Evolutionary conservation across 257 asterid species (phyloP), one percentile per base, ranked within the genome.

Genomic region (Solanum medicagineum): DNA sequence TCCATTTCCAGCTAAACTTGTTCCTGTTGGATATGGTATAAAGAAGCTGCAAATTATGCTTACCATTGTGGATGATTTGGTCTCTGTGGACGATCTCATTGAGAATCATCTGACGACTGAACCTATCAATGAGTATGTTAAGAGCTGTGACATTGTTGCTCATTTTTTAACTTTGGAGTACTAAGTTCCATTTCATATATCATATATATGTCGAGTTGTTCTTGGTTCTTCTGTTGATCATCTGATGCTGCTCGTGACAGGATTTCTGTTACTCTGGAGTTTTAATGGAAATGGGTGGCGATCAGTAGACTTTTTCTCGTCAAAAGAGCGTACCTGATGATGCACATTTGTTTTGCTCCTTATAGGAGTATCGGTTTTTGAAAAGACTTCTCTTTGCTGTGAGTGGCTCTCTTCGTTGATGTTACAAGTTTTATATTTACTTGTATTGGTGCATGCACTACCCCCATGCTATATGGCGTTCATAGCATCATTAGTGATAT

Each of bases 11-110:
- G 95, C 94, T 40, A 93, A 93, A 87, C 68, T 93, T 88, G 93
- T 86, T 5, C 83, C 94, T 0, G 94, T 92, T 84, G 97, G 96
- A n/a, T 93, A 93, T 82, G 96, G 96, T 17, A 92, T 93, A 4
- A 92, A 93, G 92, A 93, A 93, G 91, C 89, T 93, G n/a, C 94
- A 91, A 82, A 93, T 93, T 80, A 91, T 93, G 96, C 89, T 93
- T 69, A 92, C 97, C 82, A 91, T 92, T 9, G 90, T 93, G 11
- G 97, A 93, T 59, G 97, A 93, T 82, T 91, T 90, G 0, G 96
- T 92, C 79, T 93, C 97, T 0, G 96, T 93, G 26, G 97, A 93
- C 54, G 54, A 77, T 63, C 86, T 93, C 83, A 87, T 92, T 0
- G 94, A 93, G 91, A 94, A 92, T 80, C 59, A 49, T 26, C 94